These are phyloP conservation scores for Breynia disticha DNA, from an alignment of 441 rosid genomes.

Conservation along the genomic window DNA sequence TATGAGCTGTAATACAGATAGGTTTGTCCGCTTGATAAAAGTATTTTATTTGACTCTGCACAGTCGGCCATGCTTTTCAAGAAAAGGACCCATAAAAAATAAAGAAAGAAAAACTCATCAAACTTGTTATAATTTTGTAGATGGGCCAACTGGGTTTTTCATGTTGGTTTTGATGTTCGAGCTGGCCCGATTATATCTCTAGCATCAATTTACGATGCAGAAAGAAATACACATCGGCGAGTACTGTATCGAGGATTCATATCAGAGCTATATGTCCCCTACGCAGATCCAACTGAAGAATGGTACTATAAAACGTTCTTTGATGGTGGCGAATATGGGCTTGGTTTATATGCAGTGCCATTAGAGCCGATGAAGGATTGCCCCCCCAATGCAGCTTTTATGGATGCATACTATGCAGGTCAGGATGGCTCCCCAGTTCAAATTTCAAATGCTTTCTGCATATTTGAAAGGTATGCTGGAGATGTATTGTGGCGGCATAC, in stretches of 20 bases:
- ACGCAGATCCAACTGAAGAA: conserved; percentile 49
- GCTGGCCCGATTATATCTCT: conserved; percentile 45
- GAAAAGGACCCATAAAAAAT: too few relatives aligned
- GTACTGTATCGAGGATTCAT: conserved; percentile 45
- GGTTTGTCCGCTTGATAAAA: too few relatives aligned
- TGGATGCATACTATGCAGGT: conserved; percentile 31
- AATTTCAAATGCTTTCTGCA: conserved; percentile 37
- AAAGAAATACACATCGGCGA: conserved; percentile 25
- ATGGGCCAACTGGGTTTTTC: conserved; percentile 60
- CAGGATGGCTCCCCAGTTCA: conserved; percentile 32
- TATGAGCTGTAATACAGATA: too few relatives aligned
- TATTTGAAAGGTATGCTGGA: conserved; percentile 58
- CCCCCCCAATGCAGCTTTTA: conserved; percentile 48
- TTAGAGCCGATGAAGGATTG: conserved; percentile 35
- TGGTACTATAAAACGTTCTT: conserved; percentile 40
- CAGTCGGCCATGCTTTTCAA: too few relatives aligned
- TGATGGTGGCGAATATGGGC: conserved; percentile 51
- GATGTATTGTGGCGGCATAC: conserved; percentile 72
- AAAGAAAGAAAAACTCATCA: too few relatives aligned
- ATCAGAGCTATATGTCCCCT: conserved; percentile 59
- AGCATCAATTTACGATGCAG: conserved; percentile 46
- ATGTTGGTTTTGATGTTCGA: conserved; percentile 45
- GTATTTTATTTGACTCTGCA: too few relatives aligned
- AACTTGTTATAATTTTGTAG: too few relatives aligned
- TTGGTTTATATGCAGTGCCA: conserved; percentile 35